Conservation (phyloP, 2,329 filamentous ascomycete species). For the Diaporthe capsici region DNA sequence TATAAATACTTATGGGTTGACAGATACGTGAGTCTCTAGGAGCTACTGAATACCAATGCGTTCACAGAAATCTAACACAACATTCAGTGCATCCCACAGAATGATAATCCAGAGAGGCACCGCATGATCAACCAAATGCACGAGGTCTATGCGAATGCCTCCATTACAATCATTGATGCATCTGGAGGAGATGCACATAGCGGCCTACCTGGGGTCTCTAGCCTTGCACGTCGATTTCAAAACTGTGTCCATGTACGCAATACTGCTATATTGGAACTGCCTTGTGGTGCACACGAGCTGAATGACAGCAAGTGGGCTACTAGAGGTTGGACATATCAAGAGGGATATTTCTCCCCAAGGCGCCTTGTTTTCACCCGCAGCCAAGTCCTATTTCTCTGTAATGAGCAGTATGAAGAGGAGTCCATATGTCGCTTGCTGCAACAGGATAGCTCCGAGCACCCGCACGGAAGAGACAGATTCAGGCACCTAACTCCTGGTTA, state of each 20-base stretch:
- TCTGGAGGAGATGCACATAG: neutral
- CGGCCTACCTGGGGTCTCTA: neutral
- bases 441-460: neutral
- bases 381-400: neutral
- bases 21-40: neutral
- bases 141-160: neutral
- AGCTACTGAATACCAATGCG: rapidly evolving
- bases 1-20: neutral
- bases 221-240: neutral
- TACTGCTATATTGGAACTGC: neutral
- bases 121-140: neutral
- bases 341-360: neutral
- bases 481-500: too few relatives aligned
- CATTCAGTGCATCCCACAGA: neutral
- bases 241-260: neutral
- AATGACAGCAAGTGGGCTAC: neutral
- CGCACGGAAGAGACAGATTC: rapidly evolving
- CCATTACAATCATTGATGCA: neutral
- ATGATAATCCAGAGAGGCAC: neutral
- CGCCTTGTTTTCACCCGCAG: neutral
- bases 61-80: neutral
- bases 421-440: neutral
- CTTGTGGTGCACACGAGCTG: neutral
- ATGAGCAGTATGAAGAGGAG: neutral
- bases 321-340: neutral